Evolutionary conservation across 768 basidiomycete species (phyloP).

Genomic region (Suillus clintonianus): DNA sequence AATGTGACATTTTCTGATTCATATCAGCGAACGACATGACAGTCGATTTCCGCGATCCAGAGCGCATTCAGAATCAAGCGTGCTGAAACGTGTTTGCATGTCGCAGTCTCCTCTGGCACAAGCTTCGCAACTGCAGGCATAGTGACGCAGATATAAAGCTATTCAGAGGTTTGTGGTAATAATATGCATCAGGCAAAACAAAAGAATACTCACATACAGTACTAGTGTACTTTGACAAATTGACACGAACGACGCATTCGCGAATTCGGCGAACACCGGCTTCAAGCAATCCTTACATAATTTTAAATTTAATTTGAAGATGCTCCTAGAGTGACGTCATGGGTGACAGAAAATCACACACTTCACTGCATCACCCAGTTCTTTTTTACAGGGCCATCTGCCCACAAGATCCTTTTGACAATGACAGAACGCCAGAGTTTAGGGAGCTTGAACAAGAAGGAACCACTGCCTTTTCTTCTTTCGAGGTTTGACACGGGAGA

Average conservation of each 20-base stretch:
- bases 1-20: constrained; percentile 54
- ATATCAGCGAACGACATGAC: constrained; percentile 14
- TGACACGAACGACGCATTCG: not conserved
- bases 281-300: too few relatives aligned
- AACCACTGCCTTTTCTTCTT: not conserved
- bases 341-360: not conserved
- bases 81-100: constrained; percentile 76
- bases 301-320: not conserved
- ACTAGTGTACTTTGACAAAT: too few relatives aligned
- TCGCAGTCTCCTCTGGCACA: constrained; percentile 57
- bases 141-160: not conserved
- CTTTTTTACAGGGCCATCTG: not conserved
- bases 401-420: not conserved
- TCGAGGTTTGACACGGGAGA: not conserved
- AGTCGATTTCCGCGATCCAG: not conserved
- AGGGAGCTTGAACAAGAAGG: not conserved
- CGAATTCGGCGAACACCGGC: not conserved
- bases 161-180: not conserved
- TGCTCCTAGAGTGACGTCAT: not conserved
- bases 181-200: not conserved
- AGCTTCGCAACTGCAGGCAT: constrained; percentile 34
- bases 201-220: not conserved
- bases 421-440: not conserved
- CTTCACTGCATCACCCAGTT: not conserved
- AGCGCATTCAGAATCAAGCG: constrained; percentile 18